These are phyloP conservation scores for Ustilago cynodontis DNA, from an alignment of 1,284 basidiomycete genomes.

Conservation along the genomic window DNA sequence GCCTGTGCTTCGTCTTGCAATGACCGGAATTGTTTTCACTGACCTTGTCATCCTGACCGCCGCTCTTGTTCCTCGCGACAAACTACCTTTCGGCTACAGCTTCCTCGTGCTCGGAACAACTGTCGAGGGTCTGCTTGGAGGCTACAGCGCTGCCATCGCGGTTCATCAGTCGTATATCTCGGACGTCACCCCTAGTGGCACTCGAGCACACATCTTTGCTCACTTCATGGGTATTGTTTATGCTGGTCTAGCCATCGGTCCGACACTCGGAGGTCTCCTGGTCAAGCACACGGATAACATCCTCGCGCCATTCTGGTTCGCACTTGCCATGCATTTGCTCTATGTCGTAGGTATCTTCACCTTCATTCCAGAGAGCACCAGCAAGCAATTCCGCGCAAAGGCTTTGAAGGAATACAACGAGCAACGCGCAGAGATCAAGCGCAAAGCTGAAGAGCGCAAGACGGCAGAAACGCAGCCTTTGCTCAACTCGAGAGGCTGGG, in stretches of 20 bases:
- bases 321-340: conserved; percentile 51
- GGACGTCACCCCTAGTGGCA: conserved; percentile 63
- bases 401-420: conserved; percentile 49
- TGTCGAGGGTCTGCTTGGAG: conserved; percentile 85
- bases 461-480: conserved; percentile 46
- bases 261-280: conserved; percentile 62
- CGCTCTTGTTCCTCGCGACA: conserved; percentile 44
- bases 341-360: conserved; percentile 52
- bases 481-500: conserved; percentile 13
- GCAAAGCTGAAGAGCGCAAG: conserved; percentile 43
- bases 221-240: conserved; percentile 62
- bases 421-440: conserved; percentile 33
- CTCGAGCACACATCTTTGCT: conserved; percentile 62
- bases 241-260: conserved; percentile 63
- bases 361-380: conserved; percentile 65
- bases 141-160: conserved; percentile 83
- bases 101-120: conserved; percentile 84
- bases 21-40: conserved; percentile 81
- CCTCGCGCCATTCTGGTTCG: conserved; percentile 56
- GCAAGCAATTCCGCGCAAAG: conserved; percentile 37
- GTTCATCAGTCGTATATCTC: conserved; percentile 83
- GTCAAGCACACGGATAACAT: conserved; percentile 59
- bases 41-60: conserved; percentile 71
- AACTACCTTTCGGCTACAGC: conserved; percentile 75
- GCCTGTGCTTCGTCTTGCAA: conserved; percentile 78